Conservation (phyloP, 371 early-diverging fungal species). For the Mortierella sp. region DNA sequence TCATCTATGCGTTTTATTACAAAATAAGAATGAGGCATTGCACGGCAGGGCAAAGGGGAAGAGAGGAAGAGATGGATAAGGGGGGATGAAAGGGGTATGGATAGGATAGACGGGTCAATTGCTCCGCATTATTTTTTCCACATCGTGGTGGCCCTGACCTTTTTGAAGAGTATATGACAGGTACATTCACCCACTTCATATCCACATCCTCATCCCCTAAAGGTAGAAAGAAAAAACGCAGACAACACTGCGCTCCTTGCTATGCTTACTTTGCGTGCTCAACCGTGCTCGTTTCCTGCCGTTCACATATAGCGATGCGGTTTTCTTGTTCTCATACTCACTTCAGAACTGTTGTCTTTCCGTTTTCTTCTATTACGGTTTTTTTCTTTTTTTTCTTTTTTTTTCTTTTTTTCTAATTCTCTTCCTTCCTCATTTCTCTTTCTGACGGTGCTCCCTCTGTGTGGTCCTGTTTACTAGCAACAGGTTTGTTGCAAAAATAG, state of each 20-base stretch:
- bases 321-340: background rate
- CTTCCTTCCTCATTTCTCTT: background rate
- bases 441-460: background rate
- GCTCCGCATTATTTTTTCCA: slow-evolving; percentile 9
- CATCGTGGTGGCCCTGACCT: background rate
- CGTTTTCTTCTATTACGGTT: background rate
- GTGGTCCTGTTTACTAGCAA: background rate
- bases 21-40: background rate
- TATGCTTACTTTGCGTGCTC: no score
- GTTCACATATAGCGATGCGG: background rate
- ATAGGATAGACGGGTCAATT: background rate
- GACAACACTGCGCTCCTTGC: no score
- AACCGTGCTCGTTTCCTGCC: background rate
- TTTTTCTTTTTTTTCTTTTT: background rate
- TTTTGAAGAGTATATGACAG: background rate
- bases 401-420: background rate
- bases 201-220: no score
- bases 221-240: no score
- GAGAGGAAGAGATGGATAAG: no score
- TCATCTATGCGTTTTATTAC: background rate
- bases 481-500: slow-evolving; percentile 6
- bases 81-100: background rate
- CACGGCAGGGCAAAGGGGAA: background rate
- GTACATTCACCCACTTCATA: no score
- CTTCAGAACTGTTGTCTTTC: background rate